Percentiles rank a stretch among this genome's conserved stretches.
Conservation (phyloP, 768 basidiomycete species). For the Rhodotorula babjevae region DNA sequence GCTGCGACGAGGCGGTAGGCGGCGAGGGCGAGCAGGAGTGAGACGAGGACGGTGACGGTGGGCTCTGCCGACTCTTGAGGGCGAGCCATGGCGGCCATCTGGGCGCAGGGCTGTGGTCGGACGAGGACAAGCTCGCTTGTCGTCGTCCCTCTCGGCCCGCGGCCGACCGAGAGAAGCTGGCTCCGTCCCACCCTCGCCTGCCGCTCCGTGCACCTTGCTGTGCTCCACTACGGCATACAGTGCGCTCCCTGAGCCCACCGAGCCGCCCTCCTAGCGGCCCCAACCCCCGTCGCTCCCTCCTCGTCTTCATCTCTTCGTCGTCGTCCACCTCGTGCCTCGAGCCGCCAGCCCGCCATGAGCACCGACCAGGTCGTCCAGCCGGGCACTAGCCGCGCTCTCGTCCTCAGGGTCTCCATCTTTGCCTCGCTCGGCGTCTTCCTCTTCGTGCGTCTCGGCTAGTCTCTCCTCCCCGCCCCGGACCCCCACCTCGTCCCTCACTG, state of each 20-base stretch:
- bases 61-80: constrained; percentile 12
- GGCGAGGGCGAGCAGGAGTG: constrained; percentile 51
- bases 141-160: no score
- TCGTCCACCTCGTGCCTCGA: background rate
- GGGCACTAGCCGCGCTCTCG: constrained; percentile 59
- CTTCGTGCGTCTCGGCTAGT: constrained; percentile 48
- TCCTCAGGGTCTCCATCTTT: constrained; percentile 74
- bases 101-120: no score
- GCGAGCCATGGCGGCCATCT: background rate
- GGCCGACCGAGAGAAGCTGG: no score
- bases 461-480: constrained; percentile 41
- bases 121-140: background rate
- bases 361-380: background rate
- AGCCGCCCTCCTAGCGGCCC: no score
- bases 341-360: background rate
- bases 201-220: no score
- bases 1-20: constrained; percentile 72
- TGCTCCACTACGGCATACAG: no score
- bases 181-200: no score
- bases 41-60: constrained; percentile 29
- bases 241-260: no score
- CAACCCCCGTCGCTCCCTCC: no score
- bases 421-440: constrained; percentile 80
- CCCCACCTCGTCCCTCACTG: constrained; percentile 52
- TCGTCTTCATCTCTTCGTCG: no score